Percentiles rank a stretch among this genome's conserved stretches.
phyloP scores from a whole-genome alignment of 305 asterid species.

The Fraxinus baroniana region DNA sequence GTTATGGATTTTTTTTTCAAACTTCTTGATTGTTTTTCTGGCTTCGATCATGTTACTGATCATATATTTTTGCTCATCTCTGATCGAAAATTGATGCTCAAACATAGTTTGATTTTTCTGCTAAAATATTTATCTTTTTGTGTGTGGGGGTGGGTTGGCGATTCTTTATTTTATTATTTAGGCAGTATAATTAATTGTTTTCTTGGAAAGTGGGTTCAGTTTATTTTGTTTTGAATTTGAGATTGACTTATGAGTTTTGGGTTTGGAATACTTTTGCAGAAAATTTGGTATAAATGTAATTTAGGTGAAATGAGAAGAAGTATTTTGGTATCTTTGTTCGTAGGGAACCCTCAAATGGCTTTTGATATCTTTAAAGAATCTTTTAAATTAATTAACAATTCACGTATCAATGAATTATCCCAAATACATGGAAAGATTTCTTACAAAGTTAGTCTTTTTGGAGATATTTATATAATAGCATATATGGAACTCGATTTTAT shows the following conservation, averaged over 20 bases:
- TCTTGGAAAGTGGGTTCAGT: conserved; percentile 10
- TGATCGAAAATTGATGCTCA: neutral
- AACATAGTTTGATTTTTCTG: conserved; percentile 2
- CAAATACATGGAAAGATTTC: conserved; percentile 24
- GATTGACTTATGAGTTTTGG: conserved; percentile 28
- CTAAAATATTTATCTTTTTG: conserved; percentile 3
- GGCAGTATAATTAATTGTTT: neutral
- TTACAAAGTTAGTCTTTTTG: conserved; percentile 5
- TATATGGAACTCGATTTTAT: neutral
- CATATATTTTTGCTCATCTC: neutral
- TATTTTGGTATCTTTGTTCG: neutral
- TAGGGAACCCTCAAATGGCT: neutral
- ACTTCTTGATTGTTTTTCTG: neutral
- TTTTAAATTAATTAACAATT: conserved; percentile 11
- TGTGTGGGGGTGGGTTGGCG: neutral
- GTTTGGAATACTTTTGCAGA: conserved; percentile 29
- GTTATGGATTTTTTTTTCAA: neutral
- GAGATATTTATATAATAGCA: conserved; percentile 9
- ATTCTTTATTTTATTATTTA: neutral
- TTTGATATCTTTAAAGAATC: neutral
- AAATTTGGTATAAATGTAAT: conserved; percentile 27
- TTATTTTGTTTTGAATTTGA: neutral
- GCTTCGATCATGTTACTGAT: neutral
- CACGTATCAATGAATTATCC: conserved; percentile 15
- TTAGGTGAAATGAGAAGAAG: conserved; percentile 5